phyloP scores from a whole-genome alignment of 148 eudicot genomes.

The Spergularia bocconei region DNA sequence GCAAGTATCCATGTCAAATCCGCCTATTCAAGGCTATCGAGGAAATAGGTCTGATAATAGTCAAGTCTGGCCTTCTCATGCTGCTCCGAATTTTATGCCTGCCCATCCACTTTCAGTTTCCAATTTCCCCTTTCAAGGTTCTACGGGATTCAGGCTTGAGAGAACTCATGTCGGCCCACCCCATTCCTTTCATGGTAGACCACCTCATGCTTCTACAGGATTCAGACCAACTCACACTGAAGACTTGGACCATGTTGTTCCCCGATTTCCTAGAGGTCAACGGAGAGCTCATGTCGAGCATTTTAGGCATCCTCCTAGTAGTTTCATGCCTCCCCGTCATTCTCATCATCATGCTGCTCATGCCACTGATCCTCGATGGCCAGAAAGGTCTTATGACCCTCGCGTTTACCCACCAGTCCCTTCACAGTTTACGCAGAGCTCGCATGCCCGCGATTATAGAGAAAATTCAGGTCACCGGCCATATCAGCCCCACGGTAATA shows the following conservation, averaged over 20 bases:
- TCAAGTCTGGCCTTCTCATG: not conserved
- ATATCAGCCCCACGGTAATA: not conserved
- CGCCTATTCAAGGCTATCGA: constrained; percentile 7
- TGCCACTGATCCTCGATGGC: not conserved
- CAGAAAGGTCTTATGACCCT: constrained; percentile 6
- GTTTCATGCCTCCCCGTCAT: constrained; percentile 12
- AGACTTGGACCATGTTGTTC: not conserved
- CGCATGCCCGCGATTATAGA: not conserved
- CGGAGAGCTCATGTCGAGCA: constrained; percentile 3
- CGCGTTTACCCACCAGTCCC: not conserved
- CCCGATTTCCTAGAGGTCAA: not conserved
- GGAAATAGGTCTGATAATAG: not conserved
- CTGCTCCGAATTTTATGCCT: constrained; percentile 6
- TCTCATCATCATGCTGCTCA: not conserved
- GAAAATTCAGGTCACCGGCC: not conserved
- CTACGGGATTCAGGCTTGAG: no score
- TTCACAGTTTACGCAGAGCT: not conserved
- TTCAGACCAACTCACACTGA: not conserved
- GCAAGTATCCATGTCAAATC: not conserved
- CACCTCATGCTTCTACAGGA: no score
- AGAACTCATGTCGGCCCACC: no score
- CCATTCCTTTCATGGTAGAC: no score
- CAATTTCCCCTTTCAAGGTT: no score
- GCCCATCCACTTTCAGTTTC: not conserved
- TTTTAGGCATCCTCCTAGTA: not conserved